Conservation (phyloP, 129 eudicot genomes). For the Arctium minus region DNA sequence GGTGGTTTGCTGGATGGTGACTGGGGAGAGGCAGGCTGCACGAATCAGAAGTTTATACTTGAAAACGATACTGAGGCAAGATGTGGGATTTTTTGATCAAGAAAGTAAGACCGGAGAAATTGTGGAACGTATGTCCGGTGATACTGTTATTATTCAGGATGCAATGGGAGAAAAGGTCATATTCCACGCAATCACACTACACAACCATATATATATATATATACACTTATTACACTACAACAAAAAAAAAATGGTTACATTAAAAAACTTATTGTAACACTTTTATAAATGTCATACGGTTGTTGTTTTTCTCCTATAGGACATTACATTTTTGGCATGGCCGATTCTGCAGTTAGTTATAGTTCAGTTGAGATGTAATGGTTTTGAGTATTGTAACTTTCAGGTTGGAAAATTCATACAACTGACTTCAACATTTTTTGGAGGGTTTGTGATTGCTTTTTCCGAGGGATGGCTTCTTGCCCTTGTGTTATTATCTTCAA, state of each 20-base stretch:
- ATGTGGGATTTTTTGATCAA: slow-evolving; percentile 71
- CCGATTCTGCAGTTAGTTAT: no score
- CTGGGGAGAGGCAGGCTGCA: slow-evolving; percentile 88
- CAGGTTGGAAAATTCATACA: slow-evolving; percentile 81
- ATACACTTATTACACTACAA: background rate
- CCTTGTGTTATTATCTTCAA: slow-evolving; percentile 57
- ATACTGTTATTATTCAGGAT: slow-evolving; percentile 78
- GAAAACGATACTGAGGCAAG: slow-evolving; percentile 68
- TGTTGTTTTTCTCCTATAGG: no score
- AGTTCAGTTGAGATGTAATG: background rate
- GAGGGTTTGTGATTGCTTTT: slow-evolving; percentile 74
- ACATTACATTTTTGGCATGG: no score
- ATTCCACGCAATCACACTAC: background rate
- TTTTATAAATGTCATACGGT: no score
- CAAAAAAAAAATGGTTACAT: background rate
- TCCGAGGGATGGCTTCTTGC: slow-evolving; percentile 83
- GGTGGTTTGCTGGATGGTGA: slow-evolving; percentile 81
- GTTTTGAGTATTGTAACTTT: background rate
- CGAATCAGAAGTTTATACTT: slow-evolving; percentile 67
- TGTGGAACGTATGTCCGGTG: slow-evolving; percentile 72
- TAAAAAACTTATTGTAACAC: no score
- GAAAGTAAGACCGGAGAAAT: slow-evolving; percentile 82
- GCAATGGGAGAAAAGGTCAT: slow-evolving; percentile 94
- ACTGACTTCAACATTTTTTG: slow-evolving; percentile 57
- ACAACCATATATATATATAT: no score